These are phyloP conservation scores for Begonia loranthoides DNA, from an alignment of 306 rosid genomes.

Conservation along the genomic window DNA sequence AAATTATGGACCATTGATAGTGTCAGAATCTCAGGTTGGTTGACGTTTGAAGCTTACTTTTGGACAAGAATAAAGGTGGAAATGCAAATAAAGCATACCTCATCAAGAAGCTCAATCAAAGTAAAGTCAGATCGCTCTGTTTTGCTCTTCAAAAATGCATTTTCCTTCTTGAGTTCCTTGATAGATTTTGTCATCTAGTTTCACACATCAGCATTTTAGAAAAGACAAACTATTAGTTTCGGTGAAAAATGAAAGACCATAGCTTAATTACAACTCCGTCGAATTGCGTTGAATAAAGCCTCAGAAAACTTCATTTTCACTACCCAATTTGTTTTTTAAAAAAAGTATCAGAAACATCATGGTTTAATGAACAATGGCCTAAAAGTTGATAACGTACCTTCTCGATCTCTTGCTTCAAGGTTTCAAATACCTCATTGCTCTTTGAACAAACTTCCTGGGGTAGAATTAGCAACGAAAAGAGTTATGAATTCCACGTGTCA, in stretches of 20 bases:
- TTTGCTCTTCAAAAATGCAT: conserved; percentile 81
- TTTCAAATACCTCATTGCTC: conserved; percentile 88
- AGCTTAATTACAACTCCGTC: background rate
- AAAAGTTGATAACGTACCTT: conserved; percentile 38
- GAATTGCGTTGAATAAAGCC: no score
- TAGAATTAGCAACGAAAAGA: background rate
- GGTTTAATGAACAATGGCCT: conserved; percentile 8
- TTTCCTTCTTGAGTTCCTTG: conserved; percentile 95
- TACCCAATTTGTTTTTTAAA: no score
- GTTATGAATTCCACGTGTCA: no score
- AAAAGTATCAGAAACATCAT: conserved; percentile 12
- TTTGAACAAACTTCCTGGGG: conserved; percentile 73
- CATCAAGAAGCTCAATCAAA: conserved; percentile 72
- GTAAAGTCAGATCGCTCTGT: conserved; percentile 73
- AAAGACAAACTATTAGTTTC: background rate
- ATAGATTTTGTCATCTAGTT: conserved; percentile 81
- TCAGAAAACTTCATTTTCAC: no score
- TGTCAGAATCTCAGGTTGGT: no score
- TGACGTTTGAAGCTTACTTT: no score
- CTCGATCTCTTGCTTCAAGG: conserved; percentile 81
- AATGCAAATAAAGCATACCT: conserved; percentile 27
- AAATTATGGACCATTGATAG: no score
- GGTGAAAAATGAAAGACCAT: background rate
- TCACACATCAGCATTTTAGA: conserved; percentile 15
- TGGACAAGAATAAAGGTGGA: no score